Evolutionary conservation across 1,284 basidiomycete species (phyloP), one percentile per base, ranked within the genome.

Genomic region (Lentinula novae-zelandiae): DNA sequence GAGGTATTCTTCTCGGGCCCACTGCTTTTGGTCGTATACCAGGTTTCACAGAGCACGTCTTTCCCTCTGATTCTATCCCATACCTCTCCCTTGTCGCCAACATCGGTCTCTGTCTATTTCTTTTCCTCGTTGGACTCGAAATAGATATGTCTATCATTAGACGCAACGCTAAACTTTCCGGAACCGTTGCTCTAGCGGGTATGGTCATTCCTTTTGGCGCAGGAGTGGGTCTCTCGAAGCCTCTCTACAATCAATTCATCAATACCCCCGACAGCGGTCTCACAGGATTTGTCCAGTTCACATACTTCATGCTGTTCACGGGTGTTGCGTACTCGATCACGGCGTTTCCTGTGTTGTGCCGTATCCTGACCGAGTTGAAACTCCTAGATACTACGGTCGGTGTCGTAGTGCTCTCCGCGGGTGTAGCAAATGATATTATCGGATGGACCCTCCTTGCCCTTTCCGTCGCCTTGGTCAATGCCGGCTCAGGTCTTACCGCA

Each of bases 311-410:
- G 81, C 86, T 99, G 48, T 98, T 98, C 74, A 87, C 93, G 46
- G 93, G 94, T 53, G 93, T 96, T 15, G 89, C 95, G 0, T 94
- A 89, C 76, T 89, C 90, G 2, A 98, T 98, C 73, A 98, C 95
- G 0, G 95, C 95, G 0, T 96, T 96, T 72, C 92, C 90, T 0
- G 96, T 99, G 3, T 82, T 98, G 3, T 98, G 96, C 72, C 89
- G 96, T 54, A 93, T 95, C 66, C 77, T 95, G 54, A 89, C 89
- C 0, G 87, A 89, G 68, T 78, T 91, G 38, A 89, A 90, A 74
- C 80, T 99, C 1, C 82, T 98, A 60, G 92, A 96, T 64, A 97
- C 95, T 6, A 92, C 89, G 0, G 95, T 99, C 49, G 97, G 96
- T 8, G 89, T 96, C 60, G 89, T 97, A 34, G 94, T 93, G 3